Base-by-base conservation (phyloP, 306 rosid genomes). In the Lathyrus tuberosus region DNA sequence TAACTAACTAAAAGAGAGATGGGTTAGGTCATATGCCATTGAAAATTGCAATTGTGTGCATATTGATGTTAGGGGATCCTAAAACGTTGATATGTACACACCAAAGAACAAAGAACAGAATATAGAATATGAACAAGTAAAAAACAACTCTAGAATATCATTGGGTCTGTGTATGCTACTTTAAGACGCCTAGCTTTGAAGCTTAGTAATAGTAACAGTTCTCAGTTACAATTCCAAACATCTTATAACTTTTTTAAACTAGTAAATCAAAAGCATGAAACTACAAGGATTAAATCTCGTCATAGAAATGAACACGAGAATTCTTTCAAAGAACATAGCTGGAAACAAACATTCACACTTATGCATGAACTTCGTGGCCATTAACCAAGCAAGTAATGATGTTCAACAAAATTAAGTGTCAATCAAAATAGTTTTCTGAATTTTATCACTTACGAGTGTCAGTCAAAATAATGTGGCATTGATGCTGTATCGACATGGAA, bases 41-140 rank as follows among this genome's bases (percentile, higher is more conserved):
- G 3, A 42, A 65, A 44, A 56, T 5, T 24, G 63, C 38, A 56
- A 38, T 65, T 70, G 15, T 52, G 44, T 56, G 66, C 33, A 52
- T 28, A 41, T 56, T 24, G 57, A 42, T 48, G 57, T 26, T 16
- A 75, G 16, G 16, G 60, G 10, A 64, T 60, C 46, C 57, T 7
- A 65, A 37, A 59, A 30, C 57, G 58, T 18, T 3, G 30, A 26
- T 26, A 26, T 26, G 28, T 24, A 24, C n/a, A n/a, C 4, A 26
- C 30, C 30, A 26, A 26, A 26, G 30, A 26, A 26, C 30, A 3
- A 26, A 26, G 28, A 26, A 26, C 30, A 26, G 30, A 26, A 26
- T 26, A 26, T 26, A 4, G 2, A 26, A 1, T 2, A 26, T 3
- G 30, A 3, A 26, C 4, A 26, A 26, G 73, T 5, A 13, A 4